Base-by-base conservation (phyloP, 257 asterid genomes). In the Solanum ossicruentum region DNA sequence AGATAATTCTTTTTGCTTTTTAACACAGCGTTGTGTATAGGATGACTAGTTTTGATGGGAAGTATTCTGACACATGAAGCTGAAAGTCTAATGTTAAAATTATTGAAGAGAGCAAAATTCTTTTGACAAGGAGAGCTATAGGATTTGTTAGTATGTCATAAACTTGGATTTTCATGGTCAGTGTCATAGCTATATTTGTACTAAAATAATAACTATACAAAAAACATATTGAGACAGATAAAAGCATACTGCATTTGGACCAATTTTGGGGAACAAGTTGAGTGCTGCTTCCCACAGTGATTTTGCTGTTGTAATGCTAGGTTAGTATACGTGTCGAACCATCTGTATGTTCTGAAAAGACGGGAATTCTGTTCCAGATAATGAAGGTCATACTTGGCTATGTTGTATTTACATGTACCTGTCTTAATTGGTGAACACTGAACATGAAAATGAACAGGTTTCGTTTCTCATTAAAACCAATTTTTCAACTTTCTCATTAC, bases 1-100 rank as follows among this genome's bases (percentile, higher is more conserved):
- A 92, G 98, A 90, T 96, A 91, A 12, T 52, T 79, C 51, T 10
- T 66, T 12, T 23, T 52, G 2, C 43, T 23, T 52, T 52, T 12
- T 72, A 8, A 52, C 81, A 52, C 79, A 56, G 52, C 20, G 28
- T 21, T 12, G 16, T 15, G 65, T 49, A 66, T 69, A 52, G 85
- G 73, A 67, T 51, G 88, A 80, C 7, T 73, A 83, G 16, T 88
- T 88, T 86, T 85, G 84, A 86, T 81, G 58, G 87, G 28, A 17
- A 84, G 70, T 67, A 23, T 82, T 87, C 28, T 80, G 85, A 69
- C 36, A 82, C 85, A 81, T 87, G 82, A 84, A 39, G 69, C 73
- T 61, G 81, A 12, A 52, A 84, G 80, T 80, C 52, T 80, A 39
- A 70, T 43, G n/a, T 26, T 45, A 1, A 12, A n/a, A 21, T 23